These are phyloP conservation scores for Fusarium newnesense DNA, from an alignment of 2,329 filamentous ascomycete genomes.

Conservation along the genomic window DNA sequence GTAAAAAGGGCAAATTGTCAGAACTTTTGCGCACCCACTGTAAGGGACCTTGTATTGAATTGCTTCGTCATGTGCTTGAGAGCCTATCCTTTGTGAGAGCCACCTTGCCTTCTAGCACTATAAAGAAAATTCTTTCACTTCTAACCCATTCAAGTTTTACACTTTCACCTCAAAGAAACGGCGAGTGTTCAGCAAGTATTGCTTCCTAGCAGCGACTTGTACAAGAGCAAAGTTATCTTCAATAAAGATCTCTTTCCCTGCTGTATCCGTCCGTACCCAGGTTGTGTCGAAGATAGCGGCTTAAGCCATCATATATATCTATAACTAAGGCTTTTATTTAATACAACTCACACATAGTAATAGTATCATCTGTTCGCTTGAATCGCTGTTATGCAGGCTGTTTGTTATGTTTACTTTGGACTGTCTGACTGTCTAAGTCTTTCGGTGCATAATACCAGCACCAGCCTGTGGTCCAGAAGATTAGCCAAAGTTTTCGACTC, in stretches of 20 bases:
- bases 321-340: background rate
- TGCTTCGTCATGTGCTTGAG: background rate
- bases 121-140: background rate
- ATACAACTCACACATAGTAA: background rate
- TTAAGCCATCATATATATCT: background rate
- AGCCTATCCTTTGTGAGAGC: background rate
- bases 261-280: background rate
- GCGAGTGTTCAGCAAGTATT: background rate
- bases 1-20: too few species aligned
- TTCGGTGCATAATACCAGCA: conserved; percentile 48
- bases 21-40: too few species aligned
- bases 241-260: background rate
- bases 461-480: conserved; percentile 41
- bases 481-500: conserved; percentile 4
- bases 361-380: background rate
- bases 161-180: background rate
- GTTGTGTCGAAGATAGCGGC: background rate
- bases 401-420: background rate
- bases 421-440: conserved; percentile 2
- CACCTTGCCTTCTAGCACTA: background rate
- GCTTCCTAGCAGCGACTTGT: background rate
- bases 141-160: background rate
- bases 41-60: background rate
- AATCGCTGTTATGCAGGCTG: background rate
- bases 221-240: background rate